Evolutionary conservation across 2,329 filamentous ascomycete genomes (phyloP).

Genomic region (Periconia digitata): DNA sequence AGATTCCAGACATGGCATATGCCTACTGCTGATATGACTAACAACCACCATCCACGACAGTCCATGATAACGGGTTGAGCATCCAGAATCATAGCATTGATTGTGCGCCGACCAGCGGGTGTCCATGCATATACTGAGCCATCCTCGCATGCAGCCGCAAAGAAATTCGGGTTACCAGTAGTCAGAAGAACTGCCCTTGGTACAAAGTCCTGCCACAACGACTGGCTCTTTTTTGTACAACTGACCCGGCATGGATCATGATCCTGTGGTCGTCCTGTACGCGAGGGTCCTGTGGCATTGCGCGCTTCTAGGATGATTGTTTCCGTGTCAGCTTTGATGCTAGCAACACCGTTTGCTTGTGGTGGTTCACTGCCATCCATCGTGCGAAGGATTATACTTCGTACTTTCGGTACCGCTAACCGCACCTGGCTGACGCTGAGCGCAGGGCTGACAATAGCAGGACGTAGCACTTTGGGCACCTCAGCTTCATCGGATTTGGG

Average conservation of each 20-base stretch:
- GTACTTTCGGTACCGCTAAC: slow-evolving; percentile 82
- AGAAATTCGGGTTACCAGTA: slow-evolving; percentile 87
- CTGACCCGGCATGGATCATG: slow-evolving; percentile 84
- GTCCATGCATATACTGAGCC: slow-evolving; percentile 90
- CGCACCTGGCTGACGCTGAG: slow-evolving; percentile 81
- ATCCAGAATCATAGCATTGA: slow-evolving; percentile 85
- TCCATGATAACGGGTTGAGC: slow-evolving; percentile 93
- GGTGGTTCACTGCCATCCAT: slow-evolving; percentile 65
- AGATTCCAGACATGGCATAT: slow-evolving; percentile 94
- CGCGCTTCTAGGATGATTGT: slow-evolving; percentile 81
- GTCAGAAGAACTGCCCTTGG: slow-evolving; percentile 85
- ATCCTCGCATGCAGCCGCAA: slow-evolving; percentile 91
- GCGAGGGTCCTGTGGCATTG: slow-evolving; percentile 68
- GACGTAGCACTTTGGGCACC: slow-evolving; percentile 79
- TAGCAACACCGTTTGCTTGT: slow-evolving; percentile 48
- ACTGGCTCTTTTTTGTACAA: slow-evolving; percentile 75
- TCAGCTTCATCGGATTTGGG: slow-evolving; percentile 42
- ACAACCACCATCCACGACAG: slow-evolving; percentile 82
- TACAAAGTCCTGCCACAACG: slow-evolving; percentile 92
- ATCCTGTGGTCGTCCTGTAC: slow-evolving; percentile 62
- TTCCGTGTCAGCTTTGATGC: slow-evolving; percentile 54
- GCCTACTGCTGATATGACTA: slow-evolving; percentile 86
- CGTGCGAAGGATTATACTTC: slow-evolving; percentile 78
- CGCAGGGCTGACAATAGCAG: slow-evolving; percentile 81
- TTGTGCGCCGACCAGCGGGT: slow-evolving; percentile 80